Evolutionary conservation across 352 stramenopile genomes (phyloP).

Genomic region (Elongisporangium undulatum): DNA sequence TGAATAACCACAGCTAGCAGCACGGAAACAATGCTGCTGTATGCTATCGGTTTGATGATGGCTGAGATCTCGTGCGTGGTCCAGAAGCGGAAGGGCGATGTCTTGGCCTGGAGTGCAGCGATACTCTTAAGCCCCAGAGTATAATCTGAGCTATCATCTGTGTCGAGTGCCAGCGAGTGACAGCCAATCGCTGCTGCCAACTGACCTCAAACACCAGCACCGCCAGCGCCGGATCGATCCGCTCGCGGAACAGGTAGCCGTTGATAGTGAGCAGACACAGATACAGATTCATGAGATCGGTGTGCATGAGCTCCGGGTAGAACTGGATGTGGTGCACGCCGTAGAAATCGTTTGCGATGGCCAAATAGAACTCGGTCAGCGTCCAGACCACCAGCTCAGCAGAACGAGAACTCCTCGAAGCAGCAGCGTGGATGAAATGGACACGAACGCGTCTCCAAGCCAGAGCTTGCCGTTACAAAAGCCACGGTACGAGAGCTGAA

Average conservation of each 20-base stretch:
- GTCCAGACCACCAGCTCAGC: slow-evolving; percentile 30
- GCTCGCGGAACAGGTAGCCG: slow-evolving; percentile 18
- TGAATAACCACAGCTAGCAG: slow-evolving; percentile 19
- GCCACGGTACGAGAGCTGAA: slow-evolving; percentile 24
- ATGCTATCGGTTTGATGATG: slow-evolving; percentile 16
- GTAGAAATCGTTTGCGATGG: slow-evolving; percentile 12
- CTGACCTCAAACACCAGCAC: slow-evolving; percentile 6
- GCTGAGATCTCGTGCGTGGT: slow-evolving; percentile 21
- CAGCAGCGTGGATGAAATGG: slow-evolving; percentile 18
- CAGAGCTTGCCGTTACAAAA: slow-evolving; percentile 26
- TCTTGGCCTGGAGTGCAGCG: slow-evolving; percentile 10
- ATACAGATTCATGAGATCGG: slow-evolving; percentile 23
- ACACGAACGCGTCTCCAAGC: slow-evolving; percentile 37
- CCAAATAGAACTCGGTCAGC: slow-evolving; percentile 28
- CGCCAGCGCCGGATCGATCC: slow-evolving; percentile 11
- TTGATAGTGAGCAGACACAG: slow-evolving; percentile 19
- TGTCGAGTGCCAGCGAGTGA: background rate
- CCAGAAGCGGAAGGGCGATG: slow-evolving; percentile 27
- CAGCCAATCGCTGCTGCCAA: slow-evolving; percentile 4
- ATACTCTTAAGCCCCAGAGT: slow-evolving; percentile 5
- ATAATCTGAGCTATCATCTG: background rate
- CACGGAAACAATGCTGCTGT: slow-evolving; percentile 15
- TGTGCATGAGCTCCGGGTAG: slow-evolving; percentile 27
- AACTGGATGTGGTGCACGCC: slow-evolving; percentile 9
- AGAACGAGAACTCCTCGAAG: slow-evolving; percentile 18